phyloP scores from a whole-genome alignment of 331 rosid genomes.

The Cydonia oblonga region DNA sequence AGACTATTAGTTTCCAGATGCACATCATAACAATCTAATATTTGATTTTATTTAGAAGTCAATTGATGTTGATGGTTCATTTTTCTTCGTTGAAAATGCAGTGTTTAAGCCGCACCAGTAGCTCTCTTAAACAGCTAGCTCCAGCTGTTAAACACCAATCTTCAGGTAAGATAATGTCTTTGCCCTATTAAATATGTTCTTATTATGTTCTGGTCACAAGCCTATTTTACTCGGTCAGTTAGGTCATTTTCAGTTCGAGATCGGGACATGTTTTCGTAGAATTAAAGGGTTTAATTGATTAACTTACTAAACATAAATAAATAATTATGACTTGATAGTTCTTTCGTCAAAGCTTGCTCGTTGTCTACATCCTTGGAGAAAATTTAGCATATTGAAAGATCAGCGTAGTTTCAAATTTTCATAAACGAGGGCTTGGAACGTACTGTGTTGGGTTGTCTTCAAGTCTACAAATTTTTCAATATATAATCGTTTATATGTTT shows the following conservation, averaged over 20 bases:
- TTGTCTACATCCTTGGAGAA: not conserved
- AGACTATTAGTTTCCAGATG: not conserved
- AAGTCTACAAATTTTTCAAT: not conserved
- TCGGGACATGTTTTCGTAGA: too few relatives aligned
- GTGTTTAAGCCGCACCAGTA: constrained; percentile 1
- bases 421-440: not conserved
- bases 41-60: not conserved
- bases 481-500: too few relatives aligned
- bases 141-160: constrained; percentile 13
- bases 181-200: not conserved
- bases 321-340: not conserved
- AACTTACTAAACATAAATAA: not conserved
- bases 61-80: not conserved
- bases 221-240: not conserved
- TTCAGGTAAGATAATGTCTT: constrained; percentile 9
- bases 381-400: not conserved
- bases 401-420: not conserved
- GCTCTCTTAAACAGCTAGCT: not conserved
- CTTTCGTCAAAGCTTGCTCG: not conserved
- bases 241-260: too few relatives aligned
- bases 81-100: not conserved
- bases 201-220: not conserved
- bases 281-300: too few relatives aligned
- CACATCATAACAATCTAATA: not conserved
- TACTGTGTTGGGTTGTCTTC: not conserved